Evolutionary conservation across 371 early-diverging fungal genomes (phyloP), one percentile per base, ranked within the genome.

Genomic region (Circinella minor): DNA sequence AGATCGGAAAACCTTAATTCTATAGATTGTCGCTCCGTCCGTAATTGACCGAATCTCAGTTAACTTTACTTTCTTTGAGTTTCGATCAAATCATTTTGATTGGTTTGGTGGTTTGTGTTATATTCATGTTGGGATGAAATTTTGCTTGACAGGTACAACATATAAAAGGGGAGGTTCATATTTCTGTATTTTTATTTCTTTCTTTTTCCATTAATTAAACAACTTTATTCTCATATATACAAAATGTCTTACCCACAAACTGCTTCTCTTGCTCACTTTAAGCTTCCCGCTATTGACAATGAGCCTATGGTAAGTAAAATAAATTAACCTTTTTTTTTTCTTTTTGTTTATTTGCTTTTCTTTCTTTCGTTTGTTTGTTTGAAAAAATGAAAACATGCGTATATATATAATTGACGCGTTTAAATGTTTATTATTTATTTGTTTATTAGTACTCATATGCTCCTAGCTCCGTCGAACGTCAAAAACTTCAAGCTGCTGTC

Each of bases 241-340:
- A 51, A 57, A 34, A 63, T 63, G 63, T 43, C 63, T 46, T 38
- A 63, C 27, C 34, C 67, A 13, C 67, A 67, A 46, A 87, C 87
- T 69, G 87, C 90, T 70, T 80, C 77, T 68, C 87, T 91, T 71
- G 90, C 89, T 70, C 80, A 86, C 70, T 92, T 92, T 85, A 90
- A 86, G 81, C 83, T 97, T 69, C 98, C 96, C 48, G 82, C 84
- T 69, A 90, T 95, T 69, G 78, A 82, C 61, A 97, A 97, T 82
- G 96, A 97, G 89, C 94, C 95, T 66, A 93, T 94, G 91, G 92
- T 90, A 82, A 27, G 27, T 27, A 27, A 27, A 27, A 27, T 0
- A 0, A 27, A n/a, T n/a, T n/a, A n/a, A n/a, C n/a, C n/a, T n/a
- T n/a, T n/a, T n/a, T n/a, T n/a, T n/a, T n/a, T n/a, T n/a, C 27